Percentiles rank a stretch among this genome's conserved stretches.
Conservation (phyloP, 495 filamentous ascomycete species). For the Zalerion maritima region DNA sequence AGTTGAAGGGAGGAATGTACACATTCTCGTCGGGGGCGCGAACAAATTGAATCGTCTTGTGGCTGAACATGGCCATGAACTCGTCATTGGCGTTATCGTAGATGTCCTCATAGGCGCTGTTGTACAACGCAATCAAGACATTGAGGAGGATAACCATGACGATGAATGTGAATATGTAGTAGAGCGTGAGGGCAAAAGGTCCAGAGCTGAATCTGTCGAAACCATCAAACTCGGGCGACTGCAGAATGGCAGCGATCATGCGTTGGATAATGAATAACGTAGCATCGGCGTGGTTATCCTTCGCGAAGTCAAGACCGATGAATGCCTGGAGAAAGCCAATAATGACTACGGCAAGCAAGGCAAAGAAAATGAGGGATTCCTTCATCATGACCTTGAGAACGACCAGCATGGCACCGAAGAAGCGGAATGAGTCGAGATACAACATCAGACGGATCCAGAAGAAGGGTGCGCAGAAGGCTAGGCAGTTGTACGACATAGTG, state of each 20-base stretch:
- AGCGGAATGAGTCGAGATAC: constrained; percentile 84
- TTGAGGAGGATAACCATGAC: constrained; percentile 89
- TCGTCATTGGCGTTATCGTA: constrained; percentile 90
- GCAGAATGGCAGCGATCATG: constrained; percentile 85
- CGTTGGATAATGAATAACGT: constrained; percentile 66
- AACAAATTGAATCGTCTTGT: constrained; percentile 91
- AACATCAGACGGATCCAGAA: constrained; percentile 91
- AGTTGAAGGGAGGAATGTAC: constrained; percentile 89
- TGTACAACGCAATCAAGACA: constrained; percentile 92
- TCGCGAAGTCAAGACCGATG: constrained; percentile 78
- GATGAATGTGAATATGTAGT: constrained; percentile 95
- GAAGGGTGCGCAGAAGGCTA: constrained; percentile 85
- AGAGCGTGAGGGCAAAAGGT: constrained; percentile 82
- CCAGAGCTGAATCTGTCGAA: constrained; percentile 60
- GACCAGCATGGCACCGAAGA: constrained; percentile 96
- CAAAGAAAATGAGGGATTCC: constrained; percentile 94
- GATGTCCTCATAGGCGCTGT: constrained; percentile 90
- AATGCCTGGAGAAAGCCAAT: constrained; percentile 91
- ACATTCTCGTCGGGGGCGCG: constrained; percentile 96
- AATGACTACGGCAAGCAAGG: constrained; percentile 72
- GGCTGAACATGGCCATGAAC: constrained; percentile 77
- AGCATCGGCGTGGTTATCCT: constrained; percentile 42
- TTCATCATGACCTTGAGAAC: constrained; percentile 99
- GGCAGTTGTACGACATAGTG: constrained; percentile 76
- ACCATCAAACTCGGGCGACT: constrained; percentile 75